Evolutionary conservation across 2,329 filamentous ascomycete species (phyloP), one percentile per base, ranked within the genome.

Genomic region (Penicillium sp.): DNA sequence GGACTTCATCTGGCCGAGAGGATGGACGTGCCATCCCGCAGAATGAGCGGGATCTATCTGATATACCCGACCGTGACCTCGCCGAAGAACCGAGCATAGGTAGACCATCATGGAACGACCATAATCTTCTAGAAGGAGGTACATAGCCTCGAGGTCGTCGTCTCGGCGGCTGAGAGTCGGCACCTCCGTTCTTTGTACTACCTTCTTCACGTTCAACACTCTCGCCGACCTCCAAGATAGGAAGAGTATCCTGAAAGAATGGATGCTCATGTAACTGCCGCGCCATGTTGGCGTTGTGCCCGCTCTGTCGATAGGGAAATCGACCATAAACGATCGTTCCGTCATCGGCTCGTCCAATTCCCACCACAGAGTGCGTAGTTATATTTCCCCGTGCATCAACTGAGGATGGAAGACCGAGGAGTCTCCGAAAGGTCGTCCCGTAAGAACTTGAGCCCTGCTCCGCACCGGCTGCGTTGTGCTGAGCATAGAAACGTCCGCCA

Each of bases 261-360:
- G 74, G 74, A 56, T 78, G 76, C 8, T 73, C 70, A 1, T 73
- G 64, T 33, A 77, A 53, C 33, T 66, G 61, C 37, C 71, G 70
- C 38, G 66, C 69, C 48, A 67, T 56, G 52, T 61, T 75, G 68
- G 74, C 68, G 11, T 77, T 77, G 68, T 81, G 78, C 0, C 75
- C 77, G 62, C 79, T 80, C 40, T 75, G 71, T 51, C 79, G 70
- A 52, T 71, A 66, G 1, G 75, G 76, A 37, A 80, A 80, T 33
- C 75, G 71, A 25, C 78, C 79, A 55, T 76, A 71, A 26, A 81
- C 71, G 26, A 70, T 63, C 11, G 78, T 80, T 14, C 77, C 78
- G 68, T 80, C 78, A 26, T 76, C 71, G 16, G 78, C 78, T 58
- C 73, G 73, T 37, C 73, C 71, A 58, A 78, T 68, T 19, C 70